Conservation (phyloP, 805 yeast species). For the Saccharomycopsis amapae region DNA sequence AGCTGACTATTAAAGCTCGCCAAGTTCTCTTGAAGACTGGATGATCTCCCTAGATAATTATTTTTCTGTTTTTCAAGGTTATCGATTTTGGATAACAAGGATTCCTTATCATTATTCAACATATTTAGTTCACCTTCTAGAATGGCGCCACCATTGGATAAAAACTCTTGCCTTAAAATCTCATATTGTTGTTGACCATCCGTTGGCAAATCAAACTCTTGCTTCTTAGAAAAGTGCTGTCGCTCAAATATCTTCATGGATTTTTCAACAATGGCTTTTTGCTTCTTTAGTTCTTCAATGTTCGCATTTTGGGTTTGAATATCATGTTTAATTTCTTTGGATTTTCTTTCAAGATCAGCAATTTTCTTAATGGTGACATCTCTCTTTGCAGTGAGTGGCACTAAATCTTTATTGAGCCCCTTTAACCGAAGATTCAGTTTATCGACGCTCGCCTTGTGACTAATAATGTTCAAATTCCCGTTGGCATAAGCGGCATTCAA, state of each 20-base stretch:
- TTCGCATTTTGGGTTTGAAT: conserved; percentile 41
- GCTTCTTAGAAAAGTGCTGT: conserved; percentile 29
- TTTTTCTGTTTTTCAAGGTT: conserved; percentile 32
- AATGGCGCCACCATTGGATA: conserved; percentile 50
- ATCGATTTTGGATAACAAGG: conserved; percentile 33
- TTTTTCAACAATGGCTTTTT: conserved; percentile 39
- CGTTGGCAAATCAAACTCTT: conserved; percentile 35
- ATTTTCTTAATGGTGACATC: conserved; percentile 42
- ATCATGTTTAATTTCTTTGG: conserved; percentile 46
- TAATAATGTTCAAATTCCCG: conserved; percentile 36
- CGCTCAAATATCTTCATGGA: conserved; percentile 35
- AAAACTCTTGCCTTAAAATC: conserved; percentile 45
- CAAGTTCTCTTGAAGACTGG: conserved; percentile 31
- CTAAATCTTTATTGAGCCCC: conserved; percentile 37
- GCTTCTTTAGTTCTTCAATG: conserved; percentile 37
- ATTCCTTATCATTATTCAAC: conserved; percentile 38
- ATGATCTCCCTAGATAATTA: conserved; percentile 30
- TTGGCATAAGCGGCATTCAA: conserved; percentile 41
- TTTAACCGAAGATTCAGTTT: conserved; percentile 37
- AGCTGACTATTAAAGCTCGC: conserved; percentile 35
- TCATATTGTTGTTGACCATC: conserved; percentile 55
- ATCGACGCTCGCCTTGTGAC: conserved; percentile 33
- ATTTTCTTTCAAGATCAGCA: conserved; percentile 38
- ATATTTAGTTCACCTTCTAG: conserved; percentile 44
- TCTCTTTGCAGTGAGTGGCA: conserved; percentile 58